phyloP scores from a whole-genome alignment of 345 rosid genomes.

The Gynandropsis gynandra region DNA sequence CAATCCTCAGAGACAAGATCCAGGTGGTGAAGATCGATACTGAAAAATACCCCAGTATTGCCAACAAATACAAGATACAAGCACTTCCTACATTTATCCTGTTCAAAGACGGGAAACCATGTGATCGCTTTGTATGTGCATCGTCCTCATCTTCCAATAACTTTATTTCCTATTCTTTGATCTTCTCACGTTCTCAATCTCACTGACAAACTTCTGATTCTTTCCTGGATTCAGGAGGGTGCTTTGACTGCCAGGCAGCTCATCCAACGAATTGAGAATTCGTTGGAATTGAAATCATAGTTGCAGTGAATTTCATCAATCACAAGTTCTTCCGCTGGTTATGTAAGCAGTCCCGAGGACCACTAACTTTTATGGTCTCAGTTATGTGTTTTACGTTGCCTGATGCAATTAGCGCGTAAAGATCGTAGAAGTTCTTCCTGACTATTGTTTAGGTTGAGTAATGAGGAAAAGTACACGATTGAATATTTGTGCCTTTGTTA shows the following conservation, averaged over 20 bases:
- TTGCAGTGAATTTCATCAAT: not conserved
- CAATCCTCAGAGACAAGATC: slow-evolving; percentile 56
- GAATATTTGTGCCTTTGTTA: not conserved
- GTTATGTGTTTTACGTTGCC: slow-evolving; percentile 6
- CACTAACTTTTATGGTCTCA: slow-evolving; percentile 6
- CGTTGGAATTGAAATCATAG: slow-evolving; percentile 58
- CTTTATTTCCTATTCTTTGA: not conserved
- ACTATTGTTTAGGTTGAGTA: slow-evolving; percentile 5
- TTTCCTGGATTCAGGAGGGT: slow-evolving; percentile 55
- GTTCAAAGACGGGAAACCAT: slow-evolving; percentile 77
- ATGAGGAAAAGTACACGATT: not conserved
- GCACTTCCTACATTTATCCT: slow-evolving; percentile 88
- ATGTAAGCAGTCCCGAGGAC: too few relatives aligned
- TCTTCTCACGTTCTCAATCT: not conserved
- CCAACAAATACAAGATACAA: slow-evolving; percentile 59
- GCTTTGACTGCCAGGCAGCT: slow-evolving; percentile 69
- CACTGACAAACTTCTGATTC: not conserved
- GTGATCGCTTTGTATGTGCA: slow-evolving; percentile 81
- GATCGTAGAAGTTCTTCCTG: not conserved
- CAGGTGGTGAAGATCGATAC: slow-evolving; percentile 89
- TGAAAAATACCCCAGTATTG: slow-evolving; percentile 77
- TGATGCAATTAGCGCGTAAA: slow-evolving; percentile 10
- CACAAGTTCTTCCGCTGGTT: too few relatives aligned
- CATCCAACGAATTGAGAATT: slow-evolving; percentile 61
- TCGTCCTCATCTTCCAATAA: not conserved